phyloP scores from a whole-genome alignment of 2,329 filamentous ascomycete genomes.

The Gaeumannomyces tritici region DNA sequence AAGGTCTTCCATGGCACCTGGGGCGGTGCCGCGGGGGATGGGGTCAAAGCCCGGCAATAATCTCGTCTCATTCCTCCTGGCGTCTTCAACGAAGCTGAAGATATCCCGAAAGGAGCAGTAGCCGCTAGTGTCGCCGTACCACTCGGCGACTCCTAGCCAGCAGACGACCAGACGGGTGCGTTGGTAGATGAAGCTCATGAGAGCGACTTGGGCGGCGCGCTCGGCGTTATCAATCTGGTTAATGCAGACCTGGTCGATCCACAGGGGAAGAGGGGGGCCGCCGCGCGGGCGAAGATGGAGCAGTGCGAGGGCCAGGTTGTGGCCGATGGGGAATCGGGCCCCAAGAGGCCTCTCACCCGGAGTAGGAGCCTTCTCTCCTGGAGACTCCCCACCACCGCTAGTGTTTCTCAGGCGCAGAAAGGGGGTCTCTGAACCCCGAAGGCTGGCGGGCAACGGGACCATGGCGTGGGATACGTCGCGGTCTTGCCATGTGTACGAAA shows the following conservation, averaged over 20 bases:
- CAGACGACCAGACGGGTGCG: no score
- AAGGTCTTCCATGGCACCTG: no score
- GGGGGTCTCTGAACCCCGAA: no score
- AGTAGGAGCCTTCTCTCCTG: no score
- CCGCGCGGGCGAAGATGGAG: background rate
- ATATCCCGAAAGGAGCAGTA: no score
- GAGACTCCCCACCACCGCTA: no score
- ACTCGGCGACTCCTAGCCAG: no score
- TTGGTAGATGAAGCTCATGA: slow-evolving; percentile 1
- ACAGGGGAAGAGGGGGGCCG: background rate
- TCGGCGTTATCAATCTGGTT: slow-evolving; percentile 4
- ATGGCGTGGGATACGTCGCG: background rate
- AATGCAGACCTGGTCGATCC: slow-evolving; percentile 6
- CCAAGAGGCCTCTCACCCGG: background rate
- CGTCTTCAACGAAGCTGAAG: no score
- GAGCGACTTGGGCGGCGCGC: background rate
- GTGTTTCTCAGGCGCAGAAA: background rate
- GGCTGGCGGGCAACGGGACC: background rate
- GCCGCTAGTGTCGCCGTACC: no score
- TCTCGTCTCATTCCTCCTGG: no score
- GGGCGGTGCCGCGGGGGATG: no score
- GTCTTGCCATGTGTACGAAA: slow-evolving; percentile 1
- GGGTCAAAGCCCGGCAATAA: no score
- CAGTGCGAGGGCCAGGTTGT: background rate
- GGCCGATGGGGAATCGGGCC: background rate